phyloP scores from a whole-genome alignment of 192 early-diverging fungal genomes.

The Linnemannia hyalina region DNA sequence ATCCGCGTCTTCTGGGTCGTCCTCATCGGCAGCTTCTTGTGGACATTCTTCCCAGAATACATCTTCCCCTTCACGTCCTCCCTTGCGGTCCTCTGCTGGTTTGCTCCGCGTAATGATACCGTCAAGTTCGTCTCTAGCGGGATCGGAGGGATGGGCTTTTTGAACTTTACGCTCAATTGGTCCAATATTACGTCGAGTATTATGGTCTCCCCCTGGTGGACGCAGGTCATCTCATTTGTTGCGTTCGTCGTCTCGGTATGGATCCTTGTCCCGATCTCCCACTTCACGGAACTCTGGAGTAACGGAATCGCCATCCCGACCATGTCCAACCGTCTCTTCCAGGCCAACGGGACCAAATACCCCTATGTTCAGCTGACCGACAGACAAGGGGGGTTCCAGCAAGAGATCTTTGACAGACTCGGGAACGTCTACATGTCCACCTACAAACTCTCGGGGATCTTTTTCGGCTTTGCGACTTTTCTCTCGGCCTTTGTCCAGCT shows the following conservation, averaged over 20 bases:
- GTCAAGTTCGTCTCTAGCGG: conserved; percentile 58
- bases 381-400: conserved; percentile 27
- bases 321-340: conserved; percentile 57
- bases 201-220: conserved; percentile 60
- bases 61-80: conserved; percentile 55
- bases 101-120: conserved; percentile 44
- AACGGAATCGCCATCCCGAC: conserved; percentile 29
- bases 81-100: conserved; percentile 57
- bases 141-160: conserved; percentile 60
- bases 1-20: conserved; percentile 56
- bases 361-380: conserved; percentile 41
- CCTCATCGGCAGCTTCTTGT: conserved; percentile 54
- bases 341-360: conserved; percentile 46
- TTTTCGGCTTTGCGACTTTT: conserved; percentile 58
- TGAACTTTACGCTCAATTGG: conserved; percentile 64
- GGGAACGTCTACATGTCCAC: conserved; percentile 58
- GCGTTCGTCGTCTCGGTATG: conserved; percentile 62
- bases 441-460: conserved; percentile 52
- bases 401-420: conserved; percentile 28
- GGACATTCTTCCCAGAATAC: conserved; percentile 58
- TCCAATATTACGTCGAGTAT: conserved; percentile 56
- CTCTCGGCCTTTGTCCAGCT: conserved; percentile 57
- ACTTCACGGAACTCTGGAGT: conserved; percentile 47
- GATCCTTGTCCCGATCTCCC: conserved; percentile 53
- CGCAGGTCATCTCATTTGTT: conserved; percentile 57